Evolutionary conservation across 2,329 filamentous ascomycete species (phyloP).

Genomic region (Aspergillus pseudoglaucus): DNA sequence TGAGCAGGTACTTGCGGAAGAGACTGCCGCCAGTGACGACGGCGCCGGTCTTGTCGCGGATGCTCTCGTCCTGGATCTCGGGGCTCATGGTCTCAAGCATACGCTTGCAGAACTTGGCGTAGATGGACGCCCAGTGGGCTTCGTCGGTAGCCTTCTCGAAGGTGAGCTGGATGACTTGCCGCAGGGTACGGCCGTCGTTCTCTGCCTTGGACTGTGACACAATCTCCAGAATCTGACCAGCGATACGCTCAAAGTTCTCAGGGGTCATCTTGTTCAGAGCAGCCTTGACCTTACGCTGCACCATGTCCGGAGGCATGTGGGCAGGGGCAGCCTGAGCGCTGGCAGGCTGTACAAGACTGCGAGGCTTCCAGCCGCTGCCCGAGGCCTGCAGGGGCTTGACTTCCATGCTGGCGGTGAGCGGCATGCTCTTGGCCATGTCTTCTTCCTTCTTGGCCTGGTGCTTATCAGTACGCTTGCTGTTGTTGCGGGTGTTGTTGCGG

Average conservation of each 20-base stretch:
- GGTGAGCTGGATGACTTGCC: conserved; percentile 96
- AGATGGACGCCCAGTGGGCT: conserved; percentile 97
- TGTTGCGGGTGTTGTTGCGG: conserved; percentile 40
- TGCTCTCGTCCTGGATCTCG: conserved; percentile 91
- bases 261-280: conserved; percentile 99
- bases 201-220: conserved; percentile 94
- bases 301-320: conserved; percentile 80
- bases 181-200: conserved; percentile 83
- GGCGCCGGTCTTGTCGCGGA: conserved; percentile 81
- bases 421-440: conserved; percentile 78
- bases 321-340: conserved; percentile 45
- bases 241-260: conserved; percentile 95
- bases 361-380: conserved; percentile 81
- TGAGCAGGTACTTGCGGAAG: conserved; percentile 97
- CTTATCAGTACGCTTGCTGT: conserved; percentile 49
- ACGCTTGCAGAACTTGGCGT: conserved; percentile 94
- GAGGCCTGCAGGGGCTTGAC: conserved; percentile 72
- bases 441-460: conserved; percentile 52
- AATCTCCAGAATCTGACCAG: conserved; percentile 86
- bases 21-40: conserved; percentile 86
- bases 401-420: conserved; percentile 75
- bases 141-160: conserved; percentile 99
- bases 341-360: conserved; percentile 52
- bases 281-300: conserved; percentile 98
- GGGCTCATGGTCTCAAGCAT: conserved; percentile 95